Evolutionary conservation across 768 basidiomycete species (phyloP).

Genomic region (Podaxis sp.): DNA sequence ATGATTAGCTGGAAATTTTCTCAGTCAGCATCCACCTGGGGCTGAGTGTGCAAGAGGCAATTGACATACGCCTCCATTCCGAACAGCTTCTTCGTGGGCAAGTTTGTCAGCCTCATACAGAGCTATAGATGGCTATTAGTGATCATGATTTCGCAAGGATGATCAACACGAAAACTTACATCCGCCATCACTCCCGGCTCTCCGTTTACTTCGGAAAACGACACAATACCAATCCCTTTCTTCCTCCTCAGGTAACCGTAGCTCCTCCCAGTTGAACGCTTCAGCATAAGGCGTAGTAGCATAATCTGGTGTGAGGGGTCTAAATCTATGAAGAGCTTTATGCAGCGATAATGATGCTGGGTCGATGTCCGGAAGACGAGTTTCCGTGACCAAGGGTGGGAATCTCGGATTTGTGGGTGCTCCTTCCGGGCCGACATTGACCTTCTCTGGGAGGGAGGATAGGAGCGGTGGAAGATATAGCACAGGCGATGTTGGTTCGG

Average conservation of each 20-base stretch:
- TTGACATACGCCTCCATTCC: conserved; percentile 73
- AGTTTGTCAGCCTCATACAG: conserved; percentile 84
- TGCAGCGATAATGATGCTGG: conserved; percentile 82
- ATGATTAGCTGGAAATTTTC: conserved; percentile 58
- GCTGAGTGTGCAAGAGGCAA: neutral
- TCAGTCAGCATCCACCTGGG: conserved; percentile 12
- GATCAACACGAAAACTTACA: conserved; percentile 39
- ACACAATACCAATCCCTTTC: conserved; percentile 93
- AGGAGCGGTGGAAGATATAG: conserved; percentile 85
- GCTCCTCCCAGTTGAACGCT: conserved; percentile 87
- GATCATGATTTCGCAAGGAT: conserved; percentile 4
- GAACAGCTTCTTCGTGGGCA: conserved; percentile 92
- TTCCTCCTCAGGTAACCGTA: conserved; percentile 63
- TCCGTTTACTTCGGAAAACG: conserved; percentile 80
- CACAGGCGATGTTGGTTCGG: conserved; percentile 42
- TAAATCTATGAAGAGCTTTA: conserved; percentile 78
- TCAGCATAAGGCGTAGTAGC: conserved; percentile 60
- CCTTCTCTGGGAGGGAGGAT: conserved; percentile 61
- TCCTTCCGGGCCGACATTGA: conserved; percentile 26
- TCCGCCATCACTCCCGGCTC: conserved; percentile 63
- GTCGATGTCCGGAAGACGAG: conserved; percentile 83
- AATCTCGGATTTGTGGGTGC: conserved; percentile 22
- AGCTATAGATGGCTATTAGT: conserved; percentile 33
- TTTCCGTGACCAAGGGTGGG: conserved; percentile 59
- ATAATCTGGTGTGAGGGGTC: conserved; percentile 57